A percentile compares a stretch with the other conserved stretches of the same genome.
Conservation (phyloP, 164 flowering plant species). For the Stephania cephalantha region DNA sequence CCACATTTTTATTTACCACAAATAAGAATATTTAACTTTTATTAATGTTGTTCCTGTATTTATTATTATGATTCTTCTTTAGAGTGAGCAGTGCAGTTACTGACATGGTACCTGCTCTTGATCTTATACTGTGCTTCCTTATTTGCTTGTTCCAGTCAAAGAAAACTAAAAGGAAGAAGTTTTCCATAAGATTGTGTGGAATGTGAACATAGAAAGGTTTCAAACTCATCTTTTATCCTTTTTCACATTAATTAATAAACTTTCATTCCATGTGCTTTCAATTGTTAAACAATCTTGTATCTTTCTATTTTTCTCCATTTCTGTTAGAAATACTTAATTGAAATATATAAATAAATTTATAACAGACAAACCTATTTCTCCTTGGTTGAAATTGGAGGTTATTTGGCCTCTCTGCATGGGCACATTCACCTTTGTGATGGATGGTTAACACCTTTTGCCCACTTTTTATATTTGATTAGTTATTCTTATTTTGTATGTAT, state of each 20-base stretch:
- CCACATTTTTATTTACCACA: not conserved
- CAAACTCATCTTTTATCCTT: not conserved
- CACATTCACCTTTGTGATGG: too few relatives aligned
- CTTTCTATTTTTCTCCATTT: not conserved
- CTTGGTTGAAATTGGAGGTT: too few relatives aligned
- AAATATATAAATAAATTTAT: too few relatives aligned
- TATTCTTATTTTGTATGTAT: too few relatives aligned
- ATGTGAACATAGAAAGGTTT: constrained; percentile 32
- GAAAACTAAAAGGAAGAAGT: constrained; percentile 19
- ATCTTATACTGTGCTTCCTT: not conserved
- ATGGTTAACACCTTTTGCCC: not conserved
- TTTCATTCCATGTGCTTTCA: not conserved
- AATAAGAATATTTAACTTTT: not conserved
- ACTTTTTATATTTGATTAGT: not conserved
- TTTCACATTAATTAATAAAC: not conserved
- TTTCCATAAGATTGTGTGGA: constrained; percentile 31
- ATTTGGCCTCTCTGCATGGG: too few relatives aligned
- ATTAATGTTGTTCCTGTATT: too few relatives aligned
- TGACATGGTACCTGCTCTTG: not conserved
- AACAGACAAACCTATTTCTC: too few relatives aligned
- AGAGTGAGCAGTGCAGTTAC: not conserved
- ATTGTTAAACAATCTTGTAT: too few relatives aligned
- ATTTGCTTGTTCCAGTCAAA: constrained; percentile 25
- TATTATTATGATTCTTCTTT: not conserved
- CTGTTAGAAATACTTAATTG: too few relatives aligned